Percentiles rank a stretch among this genome's conserved stretches.
Conservation (phyloP, 2,329 filamentous ascomycete species). For the Fusarium papillatum region DNA sequence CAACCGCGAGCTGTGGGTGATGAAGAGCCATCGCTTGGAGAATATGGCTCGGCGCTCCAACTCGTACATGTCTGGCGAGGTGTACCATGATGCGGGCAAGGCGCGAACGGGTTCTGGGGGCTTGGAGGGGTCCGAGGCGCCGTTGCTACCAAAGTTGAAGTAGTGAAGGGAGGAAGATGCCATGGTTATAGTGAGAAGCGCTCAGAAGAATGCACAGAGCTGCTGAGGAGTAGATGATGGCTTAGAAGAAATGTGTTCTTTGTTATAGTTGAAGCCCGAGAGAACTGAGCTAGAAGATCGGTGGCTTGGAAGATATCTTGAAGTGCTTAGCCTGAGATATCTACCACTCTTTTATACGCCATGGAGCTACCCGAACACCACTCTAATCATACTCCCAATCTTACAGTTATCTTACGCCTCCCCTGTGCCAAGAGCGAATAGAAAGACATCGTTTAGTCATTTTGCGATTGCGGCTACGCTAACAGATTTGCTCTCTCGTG, state of each 20-base stretch:
- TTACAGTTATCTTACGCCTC: background rate
- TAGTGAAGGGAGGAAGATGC: background rate
- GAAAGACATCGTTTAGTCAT: background rate
- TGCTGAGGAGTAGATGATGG: background rate
- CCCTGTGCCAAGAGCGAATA: background rate
- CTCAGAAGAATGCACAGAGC: background rate
- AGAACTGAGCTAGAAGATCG: too few relatives aligned
- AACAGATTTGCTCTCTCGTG: too few relatives aligned
- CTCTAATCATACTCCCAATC: background rate
- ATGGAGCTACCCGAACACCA: background rate
- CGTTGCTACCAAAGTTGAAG: background rate
- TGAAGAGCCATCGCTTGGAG: constrained; percentile 67
- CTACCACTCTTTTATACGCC: background rate
- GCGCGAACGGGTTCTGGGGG: constrained; percentile 42
- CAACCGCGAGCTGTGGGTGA: constrained; percentile 65
- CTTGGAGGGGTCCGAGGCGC: background rate
- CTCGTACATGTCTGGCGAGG: constrained; percentile 64
- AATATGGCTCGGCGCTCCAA: constrained; percentile 69
- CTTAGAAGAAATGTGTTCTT: background rate
- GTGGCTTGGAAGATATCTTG: background rate
- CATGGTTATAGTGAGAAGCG: background rate
- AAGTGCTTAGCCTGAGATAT: background rate
- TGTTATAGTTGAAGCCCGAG: too few relatives aligned
- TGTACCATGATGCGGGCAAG: constrained; percentile 66
- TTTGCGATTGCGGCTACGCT: background rate